Base-by-base conservation (phyloP, 2,329 filamentous ascomycete genomes). In the Fusarium nodosum region DNA sequence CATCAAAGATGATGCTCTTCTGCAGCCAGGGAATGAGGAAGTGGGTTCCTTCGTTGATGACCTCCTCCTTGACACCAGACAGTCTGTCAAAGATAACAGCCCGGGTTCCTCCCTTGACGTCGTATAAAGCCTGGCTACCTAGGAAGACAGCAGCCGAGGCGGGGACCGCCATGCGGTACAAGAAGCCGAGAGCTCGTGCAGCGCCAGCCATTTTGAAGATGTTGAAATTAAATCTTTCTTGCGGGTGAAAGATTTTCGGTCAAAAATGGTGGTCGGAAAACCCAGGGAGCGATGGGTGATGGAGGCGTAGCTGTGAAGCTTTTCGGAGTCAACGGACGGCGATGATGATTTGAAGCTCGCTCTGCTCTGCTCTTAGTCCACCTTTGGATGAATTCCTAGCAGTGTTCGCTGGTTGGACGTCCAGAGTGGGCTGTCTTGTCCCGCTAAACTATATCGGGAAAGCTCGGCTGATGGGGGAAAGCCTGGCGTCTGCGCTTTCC, bases 81-180 rank as follows among this genome's bases (percentile, higher is more conserved):
- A 98, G 73, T 71, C 96, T 88, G 85, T 99, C 97, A 85, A 99
- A 99, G 85, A 99, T 99, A 83, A 99, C 94, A 66, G 96, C 96
- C 77, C 96, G 90, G 69, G 91, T 91, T 75, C 96, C 96, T 79
- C 96, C 96, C 80, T 93, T 94, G 79, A 99, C 96, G 82, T 99
- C 96, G 90, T 97, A 99, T 68, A 99, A 88, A 62, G 94, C 93
- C 71, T 93, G 87, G 80, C 94, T 91, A 72, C 88, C 83, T 64
- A 95, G 77, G 59, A 88, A 86, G 73, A 88, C 83, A 74, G 86
- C 93, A 73, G 92, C 80, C 64, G 92, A 89, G 60, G 88, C 86
- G 47, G 95, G 94, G 56, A 97, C 82, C 68, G 92, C 92, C 79
- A 85, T 86, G 74, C 86, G 86, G 83, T 91, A 93, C 77, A 91